Evolutionary conservation across 495 filamentous ascomycete genomes (phyloP).

Genomic region (Podospora anserina): DNA sequence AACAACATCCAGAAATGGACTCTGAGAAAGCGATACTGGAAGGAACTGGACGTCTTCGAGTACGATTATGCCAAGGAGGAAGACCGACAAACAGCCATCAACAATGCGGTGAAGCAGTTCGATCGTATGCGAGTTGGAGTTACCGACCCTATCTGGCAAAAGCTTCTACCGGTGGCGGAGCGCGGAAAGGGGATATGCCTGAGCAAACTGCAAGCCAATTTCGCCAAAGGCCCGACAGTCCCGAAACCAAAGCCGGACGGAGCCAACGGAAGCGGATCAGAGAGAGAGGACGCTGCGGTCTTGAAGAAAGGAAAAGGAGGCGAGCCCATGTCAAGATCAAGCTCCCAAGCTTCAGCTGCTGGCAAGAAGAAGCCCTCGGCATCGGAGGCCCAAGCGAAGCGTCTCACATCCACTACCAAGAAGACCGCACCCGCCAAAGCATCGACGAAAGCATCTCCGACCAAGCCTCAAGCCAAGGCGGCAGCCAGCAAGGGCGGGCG

Average conservation of each 20-base stretch:
- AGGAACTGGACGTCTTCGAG: conserved; percentile 78
- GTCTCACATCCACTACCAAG: conserved; percentile 55
- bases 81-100: conserved; percentile 74
- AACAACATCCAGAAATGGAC: conserved; percentile 59
- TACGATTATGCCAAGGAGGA: conserved; percentile 65
- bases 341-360: conserved; percentile 45
- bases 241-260: conserved; percentile 58
- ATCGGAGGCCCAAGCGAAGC: conserved; percentile 62
- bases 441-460: conserved; percentile 35
- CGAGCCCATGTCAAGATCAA: conserved; percentile 53
- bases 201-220: conserved; percentile 64
- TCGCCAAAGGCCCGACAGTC: conserved; percentile 56
- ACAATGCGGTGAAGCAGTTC: conserved; percentile 77
- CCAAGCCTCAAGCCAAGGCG: conserved; percentile 29
- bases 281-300: conserved; percentile 35
- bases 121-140: conserved; percentile 73
- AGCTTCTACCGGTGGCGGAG: conserved; percentile 68
- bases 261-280: conserved; percentile 54
- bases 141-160: conserved; percentile 76
- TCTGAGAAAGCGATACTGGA: conserved; percentile 68
- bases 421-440: conserved; percentile 34
- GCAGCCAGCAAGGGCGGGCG: conserved; percentile 23
- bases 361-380: conserved; percentile 61
- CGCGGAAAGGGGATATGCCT: conserved; percentile 76
- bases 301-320: conserved; percentile 42